A percentile compares a stretch with the other conserved stretches of the same genome.
These are phyloP conservation scores for Coemansia sp. DNA, from an alignment of 192 early-diverging fungal species.

Conservation along the genomic window DNA sequence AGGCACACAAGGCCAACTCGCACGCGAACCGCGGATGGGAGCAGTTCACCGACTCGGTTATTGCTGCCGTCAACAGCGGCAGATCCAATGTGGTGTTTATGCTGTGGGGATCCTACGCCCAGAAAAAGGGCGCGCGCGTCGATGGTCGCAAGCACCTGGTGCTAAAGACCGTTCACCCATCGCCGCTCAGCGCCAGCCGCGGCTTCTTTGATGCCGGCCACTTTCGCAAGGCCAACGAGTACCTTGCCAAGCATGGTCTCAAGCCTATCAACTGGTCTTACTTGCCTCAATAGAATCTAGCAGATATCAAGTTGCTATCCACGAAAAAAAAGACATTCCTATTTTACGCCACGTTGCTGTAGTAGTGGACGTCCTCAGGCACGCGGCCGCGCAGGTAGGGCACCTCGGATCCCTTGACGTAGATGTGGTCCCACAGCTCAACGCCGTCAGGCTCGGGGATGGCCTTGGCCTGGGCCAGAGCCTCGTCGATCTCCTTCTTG, in stretches of 20 bases:
- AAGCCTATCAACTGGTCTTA: slow-evolving; percentile 35
- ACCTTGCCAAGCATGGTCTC: slow-evolving; percentile 53
- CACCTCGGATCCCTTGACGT: slow-evolving; percentile 74
- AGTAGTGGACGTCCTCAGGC: slow-evolving; percentile 74
- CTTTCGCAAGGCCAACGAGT: slow-evolving; percentile 87
- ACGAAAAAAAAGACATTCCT: slow-evolving; percentile 5
- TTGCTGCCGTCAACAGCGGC: slow-evolving; percentile 66
- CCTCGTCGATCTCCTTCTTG: slow-evolving; percentile 81
- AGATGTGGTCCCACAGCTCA: slow-evolving; percentile 83
- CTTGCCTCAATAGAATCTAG: slow-evolving; percentile 14
- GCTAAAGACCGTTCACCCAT: slow-evolving; percentile 84
- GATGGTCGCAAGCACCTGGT: slow-evolving; percentile 82
- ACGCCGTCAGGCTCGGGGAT: slow-evolving; percentile 65
- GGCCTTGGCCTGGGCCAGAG: slow-evolving; percentile 77
- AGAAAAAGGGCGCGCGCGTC: slow-evolving; percentile 76
- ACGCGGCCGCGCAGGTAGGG: slow-evolving; percentile 77
- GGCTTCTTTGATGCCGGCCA: slow-evolving; percentile 88
- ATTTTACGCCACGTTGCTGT: slow-evolving; percentile 13
- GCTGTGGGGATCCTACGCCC: slow-evolving; percentile 88
- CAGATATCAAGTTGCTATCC: background rate
- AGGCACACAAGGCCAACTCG: slow-evolving; percentile 70
- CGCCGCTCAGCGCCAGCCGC: slow-evolving; percentile 78
- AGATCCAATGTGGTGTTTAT: slow-evolving; percentile 79
- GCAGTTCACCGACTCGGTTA: slow-evolving; percentile 79
- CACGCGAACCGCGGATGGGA: slow-evolving; percentile 86